Percentiles rank a stretch among this genome's conserved stretches.
Evolutionary conservation across 805 yeast genomes (phyloP).

Genomic region (Candida ovalis): DNA sequence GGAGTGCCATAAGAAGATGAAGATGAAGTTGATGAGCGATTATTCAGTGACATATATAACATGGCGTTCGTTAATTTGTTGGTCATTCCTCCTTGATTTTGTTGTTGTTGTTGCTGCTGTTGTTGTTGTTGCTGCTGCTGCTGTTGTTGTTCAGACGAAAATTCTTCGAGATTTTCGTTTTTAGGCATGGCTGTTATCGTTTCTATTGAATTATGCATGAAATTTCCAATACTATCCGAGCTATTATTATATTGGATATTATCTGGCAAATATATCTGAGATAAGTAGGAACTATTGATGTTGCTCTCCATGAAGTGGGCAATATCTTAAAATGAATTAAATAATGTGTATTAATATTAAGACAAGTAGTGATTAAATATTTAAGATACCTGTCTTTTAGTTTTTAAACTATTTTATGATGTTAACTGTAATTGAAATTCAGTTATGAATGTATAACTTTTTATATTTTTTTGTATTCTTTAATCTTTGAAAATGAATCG

Average conservation of each 20-base stretch:
- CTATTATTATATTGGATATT: neutral
- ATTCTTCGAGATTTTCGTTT: constrained; percentile 1
- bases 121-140: neutral
- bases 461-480: no score
- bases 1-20: constrained; percentile 6
- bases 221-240: constrained; percentile 5
- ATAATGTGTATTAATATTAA: no score
- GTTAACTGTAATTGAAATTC: no score
- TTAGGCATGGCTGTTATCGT: constrained; percentile 10
- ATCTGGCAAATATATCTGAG: neutral
- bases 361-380: no score
- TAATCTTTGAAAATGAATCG: no score
- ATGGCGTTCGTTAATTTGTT: constrained; percentile 9
- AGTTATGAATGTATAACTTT: no score
- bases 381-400: no score
- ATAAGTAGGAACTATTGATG: neutral
- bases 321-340: neutral
- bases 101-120: constrained; percentile 4
- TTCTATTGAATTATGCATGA: constrained; percentile 17
- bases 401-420: no score
- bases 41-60: constrained; percentile 13
- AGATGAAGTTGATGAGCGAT: constrained; percentile 6
- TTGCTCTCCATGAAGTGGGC: neutral
- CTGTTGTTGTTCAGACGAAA: neutral
- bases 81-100: neutral